Percentiles rank a stretch among this genome's conserved stretches.
Conservation (phyloP, 192 early-diverging fungal species). For the Phycomyces nitens region DNA sequence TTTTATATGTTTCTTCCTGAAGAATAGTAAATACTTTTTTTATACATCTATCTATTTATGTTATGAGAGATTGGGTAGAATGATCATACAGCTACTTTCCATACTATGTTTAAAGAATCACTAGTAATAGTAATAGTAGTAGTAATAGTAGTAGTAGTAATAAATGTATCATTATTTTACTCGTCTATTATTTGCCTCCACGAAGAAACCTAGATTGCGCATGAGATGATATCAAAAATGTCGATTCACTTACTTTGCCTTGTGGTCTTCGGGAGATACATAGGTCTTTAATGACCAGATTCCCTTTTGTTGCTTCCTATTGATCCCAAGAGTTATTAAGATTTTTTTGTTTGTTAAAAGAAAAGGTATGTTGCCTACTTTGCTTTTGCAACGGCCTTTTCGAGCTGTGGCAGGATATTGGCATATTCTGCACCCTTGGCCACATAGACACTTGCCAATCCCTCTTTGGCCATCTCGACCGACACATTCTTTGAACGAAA, state of each 20-base stretch:
- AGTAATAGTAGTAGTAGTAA: too few species aligned
- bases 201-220: background rate
- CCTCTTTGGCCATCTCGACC: conserved; percentile 55
- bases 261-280: conserved; percentile 45
- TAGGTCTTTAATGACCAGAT: conserved; percentile 48
- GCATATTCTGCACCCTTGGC: conserved; percentile 57
- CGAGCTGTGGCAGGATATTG: conserved; percentile 38
- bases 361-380: conserved; percentile 53
- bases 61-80: too few species aligned
- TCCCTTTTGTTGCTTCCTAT: conserved; percentile 35
- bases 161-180: background rate
- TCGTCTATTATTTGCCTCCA: background rate
- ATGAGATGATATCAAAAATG: background rate
- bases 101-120: background rate
- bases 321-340: too few species aligned
- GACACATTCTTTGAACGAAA: conserved; percentile 52
- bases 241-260: conserved; percentile 25
- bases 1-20: background rate
- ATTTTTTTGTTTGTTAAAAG: too few species aligned
- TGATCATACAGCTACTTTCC: background rate
- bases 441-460: conserved; percentile 56
- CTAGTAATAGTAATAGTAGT: background rate
- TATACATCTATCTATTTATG: background rate
- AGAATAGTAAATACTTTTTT: background rate
- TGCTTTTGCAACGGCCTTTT: conserved; percentile 46